Percentiles rank a stretch among this genome's conserved stretches.
These are phyloP conservation scores for Populus alba DNA, from an alignment of 345 rosid genomes.

Conservation along the genomic window DNA sequence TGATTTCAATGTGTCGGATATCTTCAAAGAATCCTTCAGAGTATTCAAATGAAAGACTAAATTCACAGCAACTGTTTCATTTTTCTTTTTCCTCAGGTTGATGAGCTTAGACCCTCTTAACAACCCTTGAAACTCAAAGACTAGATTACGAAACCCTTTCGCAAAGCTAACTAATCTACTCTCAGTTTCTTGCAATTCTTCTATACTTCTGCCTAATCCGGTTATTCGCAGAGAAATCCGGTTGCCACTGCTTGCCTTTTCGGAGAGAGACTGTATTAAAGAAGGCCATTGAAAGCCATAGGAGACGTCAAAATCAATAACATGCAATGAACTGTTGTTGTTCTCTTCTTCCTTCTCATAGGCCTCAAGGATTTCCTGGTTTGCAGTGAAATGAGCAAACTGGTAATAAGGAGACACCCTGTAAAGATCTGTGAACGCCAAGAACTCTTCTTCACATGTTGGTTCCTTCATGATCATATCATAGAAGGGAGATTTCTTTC, in stretches of 20 bases:
- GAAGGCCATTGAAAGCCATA: constrained; percentile 78
- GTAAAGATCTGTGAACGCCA: constrained; percentile 54
- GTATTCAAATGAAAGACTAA: constrained; percentile 52
- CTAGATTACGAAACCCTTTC: constrained; percentile 41
- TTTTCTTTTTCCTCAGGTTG: constrained; percentile 41
- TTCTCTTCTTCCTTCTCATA: constrained; percentile 43
- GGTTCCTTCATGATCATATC: constrained; percentile 57
- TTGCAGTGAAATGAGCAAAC: constrained; percentile 72
- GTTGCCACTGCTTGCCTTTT: constrained; percentile 38
- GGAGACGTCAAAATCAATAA: constrained; percentile 56
- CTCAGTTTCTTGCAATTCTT: constrained; percentile 60
- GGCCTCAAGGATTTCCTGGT: constrained; percentile 56
- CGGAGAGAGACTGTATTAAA: constrained; percentile 63
- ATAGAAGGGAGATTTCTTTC: constrained; percentile 50
- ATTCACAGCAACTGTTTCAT: constrained; percentile 58
- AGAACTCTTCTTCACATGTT: constrained; percentile 42
- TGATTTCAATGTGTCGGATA: constrained; percentile 45
- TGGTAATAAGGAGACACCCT: constrained; percentile 61
- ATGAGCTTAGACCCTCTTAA: constrained; percentile 34
- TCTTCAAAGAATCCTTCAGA: constrained; percentile 17
- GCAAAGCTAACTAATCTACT: constrained; percentile 50
- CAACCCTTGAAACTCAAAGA: constrained; percentile 59
- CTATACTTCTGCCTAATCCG: constrained; percentile 43
- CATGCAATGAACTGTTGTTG: constrained; percentile 46
- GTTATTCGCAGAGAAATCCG: constrained; percentile 46